A percentile compares a stretch with the other conserved stretches of the same genome.
Conservation (phyloP, 1,139 yeast genomes). For the Saccharomycopsis crataegensis region DNA sequence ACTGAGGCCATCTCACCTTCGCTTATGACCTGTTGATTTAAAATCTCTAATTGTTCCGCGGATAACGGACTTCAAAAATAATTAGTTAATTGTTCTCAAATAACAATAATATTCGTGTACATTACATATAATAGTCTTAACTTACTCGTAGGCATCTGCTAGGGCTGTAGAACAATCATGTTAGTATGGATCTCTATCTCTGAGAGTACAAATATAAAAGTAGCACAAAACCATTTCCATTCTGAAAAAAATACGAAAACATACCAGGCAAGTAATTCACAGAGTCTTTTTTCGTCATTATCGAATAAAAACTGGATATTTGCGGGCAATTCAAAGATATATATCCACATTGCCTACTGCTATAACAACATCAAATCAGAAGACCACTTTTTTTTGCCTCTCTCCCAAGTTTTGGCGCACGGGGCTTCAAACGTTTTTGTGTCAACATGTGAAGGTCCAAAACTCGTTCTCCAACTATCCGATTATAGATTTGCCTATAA, state of each 20-base stretch:
- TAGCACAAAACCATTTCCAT: neutral
- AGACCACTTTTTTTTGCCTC: too few relatives aligned
- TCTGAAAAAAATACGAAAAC: neutral
- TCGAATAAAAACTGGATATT: neutral
- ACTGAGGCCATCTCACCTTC: constrained; percentile 77
- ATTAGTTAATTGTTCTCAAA: neutral
- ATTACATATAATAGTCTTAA: neutral
- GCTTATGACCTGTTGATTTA: constrained; percentile 68
- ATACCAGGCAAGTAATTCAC: constrained; percentile 16
- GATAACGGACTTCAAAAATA: constrained; percentile 45
- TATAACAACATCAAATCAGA: too few relatives aligned
- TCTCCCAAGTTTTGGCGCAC: too few relatives aligned
- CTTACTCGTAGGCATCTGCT: constrained; percentile 17
- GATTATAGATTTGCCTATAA: too few relatives aligned
- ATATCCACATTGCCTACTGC: too few relatives aligned
- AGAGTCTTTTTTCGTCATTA: constrained; percentile 3
- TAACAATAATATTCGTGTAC: neutral
- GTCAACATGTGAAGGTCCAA: too few relatives aligned
- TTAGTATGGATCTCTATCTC: constrained; percentile 2
- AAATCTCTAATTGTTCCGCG: constrained; percentile 63
- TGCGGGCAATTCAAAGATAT: too few relatives aligned
- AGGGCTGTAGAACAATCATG: constrained; percentile 9
- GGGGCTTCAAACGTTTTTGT: too few relatives aligned
- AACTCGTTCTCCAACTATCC: too few relatives aligned
- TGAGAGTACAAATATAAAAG: neutral